Evolutionary conservation across 2,329 filamentous ascomycete genomes (phyloP).

Genomic region (Aspergillus viridinutans): DNA sequence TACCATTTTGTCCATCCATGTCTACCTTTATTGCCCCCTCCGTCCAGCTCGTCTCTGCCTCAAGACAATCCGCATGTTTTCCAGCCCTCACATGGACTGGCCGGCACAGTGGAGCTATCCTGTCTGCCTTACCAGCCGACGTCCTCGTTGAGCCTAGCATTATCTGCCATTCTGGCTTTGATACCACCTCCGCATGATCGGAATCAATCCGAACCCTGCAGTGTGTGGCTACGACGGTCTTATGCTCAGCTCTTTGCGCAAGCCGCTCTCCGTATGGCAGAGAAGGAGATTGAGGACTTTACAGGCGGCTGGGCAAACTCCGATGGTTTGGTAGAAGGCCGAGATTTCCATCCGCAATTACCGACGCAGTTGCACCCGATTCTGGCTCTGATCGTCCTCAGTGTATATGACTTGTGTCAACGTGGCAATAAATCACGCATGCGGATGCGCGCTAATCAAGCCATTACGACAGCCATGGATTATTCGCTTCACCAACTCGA

Average conservation of each 20-base stretch:
- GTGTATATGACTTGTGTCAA: constrained; percentile 23
- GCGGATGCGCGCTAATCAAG: constrained; percentile 21
- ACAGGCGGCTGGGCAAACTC: neutral
- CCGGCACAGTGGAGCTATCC: neutral
- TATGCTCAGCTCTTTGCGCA: constrained; percentile 22
- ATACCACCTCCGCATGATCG: neutral
- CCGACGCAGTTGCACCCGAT: constrained; percentile 14
- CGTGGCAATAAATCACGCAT: constrained; percentile 19
- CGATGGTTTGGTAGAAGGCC: neutral
- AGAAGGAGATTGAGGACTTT: constrained; percentile 13
- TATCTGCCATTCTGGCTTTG: neutral
- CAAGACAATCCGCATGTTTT: neutral
- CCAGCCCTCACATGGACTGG: neutral
- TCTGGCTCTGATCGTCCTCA: constrained; percentile 18
- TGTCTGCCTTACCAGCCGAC: constrained; percentile 1
- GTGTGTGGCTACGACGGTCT: constrained; percentile 10
- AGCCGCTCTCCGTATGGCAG: constrained; percentile 13
- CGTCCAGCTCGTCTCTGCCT: neutral
- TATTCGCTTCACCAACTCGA: constrained; percentile 17
- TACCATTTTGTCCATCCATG: neutral
- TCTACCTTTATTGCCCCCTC: neutral
- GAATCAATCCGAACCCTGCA: neutral
- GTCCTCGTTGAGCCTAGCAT: neutral
- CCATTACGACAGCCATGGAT: constrained; percentile 25
- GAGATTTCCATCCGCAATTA: constrained; percentile 10